Base-by-base conservation (phyloP, 2,329 filamentous ascomycete genomes). In the Elsinoe arachidis region DNA sequence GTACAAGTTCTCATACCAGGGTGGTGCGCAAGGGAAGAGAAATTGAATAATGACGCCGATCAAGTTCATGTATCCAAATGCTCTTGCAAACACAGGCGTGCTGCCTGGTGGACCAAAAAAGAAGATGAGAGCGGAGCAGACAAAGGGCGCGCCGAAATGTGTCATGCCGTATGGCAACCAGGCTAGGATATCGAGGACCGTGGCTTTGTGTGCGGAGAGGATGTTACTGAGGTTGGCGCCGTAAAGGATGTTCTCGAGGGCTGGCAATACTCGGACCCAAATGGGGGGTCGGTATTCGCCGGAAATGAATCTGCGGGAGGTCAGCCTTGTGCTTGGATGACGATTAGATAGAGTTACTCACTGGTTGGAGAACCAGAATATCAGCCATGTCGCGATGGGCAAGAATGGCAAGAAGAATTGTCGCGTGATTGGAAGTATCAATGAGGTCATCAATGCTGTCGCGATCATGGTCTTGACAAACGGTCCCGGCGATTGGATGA, bases 161-260 rank as follows among this genome's bases (percentile, higher is more conserved):
- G 88, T 85, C 58, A 96, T 78, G 57, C 92, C 92, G 68, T 97
- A 97, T 1, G 92, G 91, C 19, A 97, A 74, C 91, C 91, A 96
- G 14, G 92, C 92, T 57, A 96, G 76, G 57, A 97, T 78, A 68
- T 96, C 91, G 58, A 96, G 82, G 51, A 89, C 78, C 5, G 87
- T 82, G 72, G 88, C 85, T 66, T 92, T 88, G 74, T 96, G 89
- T 46, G 89, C 89, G 12, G 91, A 95, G 56, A 97, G 82, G 67
- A 96, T 95, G 72, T 96, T 96, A 75, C 90, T 95, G 58, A 96
- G 80, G 73, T 96, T 96, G 61, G 91, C 90, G 65, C 92, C 92
- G 69, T 96, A 97, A 34, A 97, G 80, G 61, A 97, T 93, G 72
- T 97, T 96, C 74, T 97, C 92, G 62, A 97, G 82, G 15, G 92